phyloP scores from a whole-genome alignment of 768 basidiomycete species.

The Rhodotorula paludigena region DNA sequence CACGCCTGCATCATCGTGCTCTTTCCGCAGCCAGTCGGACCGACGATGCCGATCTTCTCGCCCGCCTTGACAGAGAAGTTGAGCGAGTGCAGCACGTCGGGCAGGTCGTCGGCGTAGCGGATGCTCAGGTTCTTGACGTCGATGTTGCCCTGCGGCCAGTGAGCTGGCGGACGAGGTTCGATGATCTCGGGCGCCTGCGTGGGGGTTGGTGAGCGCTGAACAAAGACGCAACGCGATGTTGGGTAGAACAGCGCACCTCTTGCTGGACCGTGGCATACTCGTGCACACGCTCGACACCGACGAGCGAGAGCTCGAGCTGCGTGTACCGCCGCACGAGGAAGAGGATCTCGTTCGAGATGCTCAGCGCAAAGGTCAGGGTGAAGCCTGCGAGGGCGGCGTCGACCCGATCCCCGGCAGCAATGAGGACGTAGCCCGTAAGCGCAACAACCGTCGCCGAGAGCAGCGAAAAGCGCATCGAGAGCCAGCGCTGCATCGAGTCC shows the following conservation, averaged over 20 bases:
- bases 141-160: slow-evolving; percentile 41
- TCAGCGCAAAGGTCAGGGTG: slow-evolving; percentile 33
- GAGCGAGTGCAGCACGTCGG: slow-evolving; percentile 48
- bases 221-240: neutral
- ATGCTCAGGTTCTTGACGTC: slow-evolving; percentile 47
- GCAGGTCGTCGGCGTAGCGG: slow-evolving; percentile 44
- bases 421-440: slow-evolving; percentile 37
- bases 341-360: slow-evolving; percentile 41
- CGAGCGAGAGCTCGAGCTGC: slow-evolving; percentile 43
- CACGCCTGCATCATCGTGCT: slow-evolving; percentile 48
- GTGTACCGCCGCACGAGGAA: slow-evolving; percentile 43
- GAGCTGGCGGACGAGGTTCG: slow-evolving; percentile 40
- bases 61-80: slow-evolving; percentile 48
- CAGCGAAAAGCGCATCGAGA: slow-evolving; percentile 40
- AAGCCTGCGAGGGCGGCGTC: slow-evolving; percentile 39
- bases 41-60: slow-evolving; percentile 48
- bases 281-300: slow-evolving; percentile 44
- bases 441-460: slow-evolving; percentile 37
- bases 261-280: slow-evolving; percentile 40
- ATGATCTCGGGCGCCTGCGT: slow-evolving; percentile 39
- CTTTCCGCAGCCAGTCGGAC: slow-evolving; percentile 52
- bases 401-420: slow-evolving; percentile 34
- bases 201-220: neutral
- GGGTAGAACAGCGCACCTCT: slow-evolving; percentile 17
- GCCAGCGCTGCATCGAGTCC: slow-evolving; percentile 36